Evolutionary conservation across 73 alveolate genomes (phyloP), one percentile per base, ranked within the genome.

Genomic region (Symbiodinium pilosum): DNA sequence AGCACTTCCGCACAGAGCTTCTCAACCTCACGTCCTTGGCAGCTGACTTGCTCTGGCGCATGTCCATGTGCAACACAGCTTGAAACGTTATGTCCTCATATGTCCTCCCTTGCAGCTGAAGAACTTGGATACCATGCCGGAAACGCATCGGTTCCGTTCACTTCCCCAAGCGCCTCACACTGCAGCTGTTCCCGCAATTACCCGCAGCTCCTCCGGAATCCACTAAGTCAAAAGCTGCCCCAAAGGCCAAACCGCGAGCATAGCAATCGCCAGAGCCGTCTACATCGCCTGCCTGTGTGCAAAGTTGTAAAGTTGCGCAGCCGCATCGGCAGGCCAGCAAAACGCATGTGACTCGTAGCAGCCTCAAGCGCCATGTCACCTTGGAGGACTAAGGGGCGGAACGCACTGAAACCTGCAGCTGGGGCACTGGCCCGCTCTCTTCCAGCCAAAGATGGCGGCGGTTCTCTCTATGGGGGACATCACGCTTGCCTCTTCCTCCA

Each of bases 201-300:
- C 38, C 38, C 38, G 12, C 30, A n/a, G n/a, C n/a, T n/a, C n/a
- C n/a, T n/a, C n/a, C n/a, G n/a, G n/a, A n/a, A 20, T 26, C 9
- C 77, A 24, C 28, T 30, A 42, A 87, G 94, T 32, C 54, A 56
- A 51, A 4, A 43, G 59, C 95, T 28, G 86, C 95, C 7, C 95
- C 95, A 88, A 88, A 88, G 14, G 95, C 95, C 28, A 88, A 56
- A 11, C 86, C 95, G 11, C 86, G 64, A n/a, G 95, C 95, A 43
- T 64, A 88, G 86, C 95, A 88, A 34, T 88, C 95, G 21, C 95
- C 95, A 56, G 95, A 85, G 18, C 95, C 95, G 7, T 88, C 95
- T 47, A 3, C 0, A 39, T 87, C 84, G 24, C 28, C 43, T 20
- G 38, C 94, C 94, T 87, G 84, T 64, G 16, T 16, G n/a, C n/a